A percentile compares a stretch with the other conserved stretches of the same genome.
Evolutionary conservation across 2,329 filamentous ascomycete genomes (phyloP).

Genomic region (Arthrobotrys iridis): DNA sequence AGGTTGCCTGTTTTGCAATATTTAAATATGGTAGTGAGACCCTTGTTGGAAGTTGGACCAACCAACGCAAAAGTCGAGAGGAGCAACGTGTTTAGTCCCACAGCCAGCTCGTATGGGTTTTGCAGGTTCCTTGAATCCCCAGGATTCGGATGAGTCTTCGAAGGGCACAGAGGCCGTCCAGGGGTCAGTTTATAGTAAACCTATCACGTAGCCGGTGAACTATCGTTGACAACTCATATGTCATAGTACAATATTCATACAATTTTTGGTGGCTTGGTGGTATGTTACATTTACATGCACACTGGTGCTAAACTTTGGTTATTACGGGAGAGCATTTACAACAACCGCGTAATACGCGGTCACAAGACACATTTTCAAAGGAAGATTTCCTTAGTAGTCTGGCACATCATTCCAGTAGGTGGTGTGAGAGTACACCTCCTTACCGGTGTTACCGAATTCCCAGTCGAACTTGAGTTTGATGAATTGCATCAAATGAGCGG

Average conservation of each 20-base stretch:
- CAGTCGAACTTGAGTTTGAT: slow-evolving; percentile 69
- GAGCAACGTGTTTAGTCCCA: background rate
- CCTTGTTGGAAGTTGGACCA: slow-evolving; percentile 6
- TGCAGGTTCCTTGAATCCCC: background rate
- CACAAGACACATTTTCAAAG: background rate
- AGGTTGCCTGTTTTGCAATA: slow-evolving; percentile 1
- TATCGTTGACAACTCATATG: background rate
- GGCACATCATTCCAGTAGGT: slow-evolving; percentile 40
- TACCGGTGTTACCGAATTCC: slow-evolving; percentile 67
- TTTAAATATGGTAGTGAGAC: no score
- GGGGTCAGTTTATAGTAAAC: background rate
- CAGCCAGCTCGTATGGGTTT: background rate
- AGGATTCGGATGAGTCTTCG: background rate
- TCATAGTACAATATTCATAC: background rate
- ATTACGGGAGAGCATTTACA: slow-evolving; percentile 8
- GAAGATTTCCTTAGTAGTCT: slow-evolving; percentile 17
- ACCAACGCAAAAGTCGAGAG: slow-evolving; percentile 9
- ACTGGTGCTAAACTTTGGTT: slow-evolving; percentile 12
- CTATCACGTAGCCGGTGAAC: background rate
- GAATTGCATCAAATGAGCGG: slow-evolving; percentile 70
- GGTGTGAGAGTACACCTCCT: slow-evolving; percentile 47
- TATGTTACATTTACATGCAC: slow-evolving; percentile 9
- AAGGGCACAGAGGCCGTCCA: background rate
- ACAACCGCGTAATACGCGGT: background rate
- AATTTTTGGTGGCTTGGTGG: slow-evolving; percentile 1